Base-by-base conservation (phyloP, 2,329 filamentous ascomycete genomes). In the Fusarium poae region DNA sequence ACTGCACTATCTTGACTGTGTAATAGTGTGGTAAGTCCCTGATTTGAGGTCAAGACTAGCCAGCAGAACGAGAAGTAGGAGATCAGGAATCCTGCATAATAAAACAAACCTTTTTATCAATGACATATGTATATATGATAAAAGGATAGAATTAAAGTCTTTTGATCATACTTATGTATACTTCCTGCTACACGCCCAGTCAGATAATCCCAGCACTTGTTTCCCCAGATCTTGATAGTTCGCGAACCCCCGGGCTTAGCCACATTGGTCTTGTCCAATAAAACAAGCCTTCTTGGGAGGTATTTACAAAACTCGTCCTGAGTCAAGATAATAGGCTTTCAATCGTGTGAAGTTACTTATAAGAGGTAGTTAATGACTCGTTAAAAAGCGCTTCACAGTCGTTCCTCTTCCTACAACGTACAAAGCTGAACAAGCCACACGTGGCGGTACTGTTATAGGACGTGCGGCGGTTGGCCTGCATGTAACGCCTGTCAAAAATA, bases 361-460 rank as follows among this genome's bases (percentile, higher is more conserved):
- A 10, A 16, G n/a, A n/a, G n/a, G n/a, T 10, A 30, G 13, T 8
- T 18, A 12, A 20, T 16, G 16, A 49, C 15, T 34, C 13, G 25
- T 25, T 25, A 7, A 25, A 25, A 25, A 25, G n/a, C n/a, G n/a
- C n/a, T n/a, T 23, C 20, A 40, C 6, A 40, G 20, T 40, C 20
- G 12, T 40, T n/a, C n/a, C n/a, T n/a, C n/a, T n/a, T n/a, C n/a
- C n/a, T n/a, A n/a, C n/a, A n/a, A n/a, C n/a, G n/a, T n/a, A n/a
- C n/a, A n/a, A n/a, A n/a, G n/a, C n/a, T n/a, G n/a, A n/a, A 21
- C 44, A 37, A 61, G 68, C 68, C 68, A 71, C 68, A 12, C 56
- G 65, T 69, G 68, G 67, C 67, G 37, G n/a, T 8, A 20, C n/a
- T 13, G 27, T n/a, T 18, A 18, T 37, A 53, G 52, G 43, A 60